Evolutionary conservation across 2,329 filamentous ascomycete genomes (phyloP), one percentile per base, ranked within the genome.

Genomic region (Chaetomiaceae sp.): DNA sequence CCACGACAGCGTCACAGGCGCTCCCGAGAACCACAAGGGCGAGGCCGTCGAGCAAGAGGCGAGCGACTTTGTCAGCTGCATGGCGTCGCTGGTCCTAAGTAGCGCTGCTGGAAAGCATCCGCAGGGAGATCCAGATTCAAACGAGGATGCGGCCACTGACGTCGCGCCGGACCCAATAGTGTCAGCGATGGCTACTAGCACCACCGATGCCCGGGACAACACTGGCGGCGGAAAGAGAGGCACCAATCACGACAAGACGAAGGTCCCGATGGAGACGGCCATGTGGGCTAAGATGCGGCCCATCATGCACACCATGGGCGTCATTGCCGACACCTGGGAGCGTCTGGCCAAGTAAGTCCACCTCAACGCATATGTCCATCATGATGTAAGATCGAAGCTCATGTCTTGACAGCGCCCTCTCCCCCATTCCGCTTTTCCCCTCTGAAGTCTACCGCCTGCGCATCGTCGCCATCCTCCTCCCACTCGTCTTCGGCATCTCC

Each of bases 11-110:
- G 75, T 84, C 0, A 94, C 88, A 0, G 88, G 88, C 1, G 88
- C 88, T 0, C 84, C 87, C 0, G 86, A 95, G 62, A 87, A 88
- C 54, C 79, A 88, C 65, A 84, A 88, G 60, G 88, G 88, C 20
- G 87, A 93, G 62, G 86, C 86, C 0, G 84, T 88, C 1, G 88
- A 94, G 62, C 79, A 86, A 50, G 88, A 94, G 62, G 88, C 88
- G 1, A 83, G 78, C 56, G 90, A 88, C 60, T 83, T 94, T 51
- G 82, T 93, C 48, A 83, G 83, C 44, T 78, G 82, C 27, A 81
- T 93, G 42, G 79, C 83, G 8, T 75, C 79, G 24, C 78, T 93
- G 5, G 83, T 86, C 1, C 67, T 91, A 15, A 84, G 83, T 38
- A 86, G 84, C 55, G 86, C 86, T 2, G 81, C 82, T 0, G 87